phyloP scores from a whole-genome alignment of 1,284 basidiomycete genomes.

The Leccinum insolens region DNA sequence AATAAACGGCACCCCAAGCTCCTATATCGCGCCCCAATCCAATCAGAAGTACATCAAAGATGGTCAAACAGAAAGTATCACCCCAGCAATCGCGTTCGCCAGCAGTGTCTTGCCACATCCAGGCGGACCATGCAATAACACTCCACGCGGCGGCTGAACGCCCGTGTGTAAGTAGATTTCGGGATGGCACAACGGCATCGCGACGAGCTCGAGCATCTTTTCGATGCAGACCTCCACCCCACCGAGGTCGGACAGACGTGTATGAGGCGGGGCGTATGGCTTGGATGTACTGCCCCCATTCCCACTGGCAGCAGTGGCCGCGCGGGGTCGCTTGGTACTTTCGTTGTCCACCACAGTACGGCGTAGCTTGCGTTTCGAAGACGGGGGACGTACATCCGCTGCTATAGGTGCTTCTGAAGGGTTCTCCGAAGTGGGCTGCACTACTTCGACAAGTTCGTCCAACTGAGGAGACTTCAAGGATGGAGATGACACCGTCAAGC shows the following conservation, averaged over 20 bases:
- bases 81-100: slow-evolving; percentile 92
- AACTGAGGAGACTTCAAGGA: neutral
- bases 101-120: slow-evolving; percentile 96
- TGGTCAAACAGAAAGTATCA: slow-evolving; percentile 41
- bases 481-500: neutral
- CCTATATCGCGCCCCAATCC: slow-evolving; percentile 47
- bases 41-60: slow-evolving; percentile 6
- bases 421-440: neutral
- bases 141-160: slow-evolving; percentile 91
- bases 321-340: slow-evolving; percentile 50
- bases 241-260: slow-evolving; percentile 84
- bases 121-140: slow-evolving; percentile 93
- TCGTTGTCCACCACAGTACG: slow-evolving; percentile 46
- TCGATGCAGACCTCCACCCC: slow-evolving; percentile 87
- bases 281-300: slow-evolving; percentile 37
- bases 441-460: neutral
- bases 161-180: slow-evolving; percentile 95
- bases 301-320: slow-evolving; percentile 35
- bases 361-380: slow-evolving; percentile 61
- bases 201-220: slow-evolving; percentile 94
- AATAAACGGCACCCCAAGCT: slow-evolving; percentile 91
- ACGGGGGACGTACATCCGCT: slow-evolving; percentile 27
- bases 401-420: neutral
- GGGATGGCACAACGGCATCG: slow-evolving; percentile 93
- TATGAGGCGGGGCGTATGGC: slow-evolving; percentile 66